phyloP scores from a whole-genome alignment of 331 rosid species.

The Erythrophleum ivorense region DNA sequence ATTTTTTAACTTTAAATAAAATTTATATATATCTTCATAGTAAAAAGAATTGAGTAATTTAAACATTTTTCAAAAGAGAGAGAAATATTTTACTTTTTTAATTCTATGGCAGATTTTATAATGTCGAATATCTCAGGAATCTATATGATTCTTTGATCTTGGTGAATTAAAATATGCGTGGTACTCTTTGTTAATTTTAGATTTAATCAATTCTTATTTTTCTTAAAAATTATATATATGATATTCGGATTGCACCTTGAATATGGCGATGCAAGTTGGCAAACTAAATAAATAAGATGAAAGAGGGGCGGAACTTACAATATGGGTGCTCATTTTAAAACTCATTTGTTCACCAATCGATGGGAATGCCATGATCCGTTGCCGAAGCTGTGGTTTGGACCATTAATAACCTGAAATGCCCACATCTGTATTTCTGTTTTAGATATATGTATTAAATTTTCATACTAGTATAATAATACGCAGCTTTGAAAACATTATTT shows the following conservation, averaged over 20 bases:
- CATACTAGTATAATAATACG: too few relatives aligned
- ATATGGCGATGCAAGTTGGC: conserved; percentile 30
- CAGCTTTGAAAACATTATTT: too few relatives aligned
- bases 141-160: conserved; percentile 25
- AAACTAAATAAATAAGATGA: not conserved
- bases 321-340: conserved; percentile 24
- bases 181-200: not conserved
- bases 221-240: too few relatives aligned
- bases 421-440: too few relatives aligned
- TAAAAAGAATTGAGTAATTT: too few relatives aligned
- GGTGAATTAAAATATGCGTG: conserved; percentile 1
- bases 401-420: not conserved
- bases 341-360: not conserved
- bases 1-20: too few relatives aligned
- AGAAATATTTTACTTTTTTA: too few relatives aligned
- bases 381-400: not conserved
- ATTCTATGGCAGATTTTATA: not conserved
- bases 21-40: too few relatives aligned
- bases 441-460: too few relatives aligned
- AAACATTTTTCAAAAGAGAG: too few relatives aligned
- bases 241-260: conserved; percentile 31
- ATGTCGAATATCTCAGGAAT: not conserved
- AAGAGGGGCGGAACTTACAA: conserved; percentile 47
- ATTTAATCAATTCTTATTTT: conserved; percentile 10
- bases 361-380: not conserved